Conservation (phyloP, 2,329 filamentous ascomycete species). For the Arthrobotrys conoides region DNA sequence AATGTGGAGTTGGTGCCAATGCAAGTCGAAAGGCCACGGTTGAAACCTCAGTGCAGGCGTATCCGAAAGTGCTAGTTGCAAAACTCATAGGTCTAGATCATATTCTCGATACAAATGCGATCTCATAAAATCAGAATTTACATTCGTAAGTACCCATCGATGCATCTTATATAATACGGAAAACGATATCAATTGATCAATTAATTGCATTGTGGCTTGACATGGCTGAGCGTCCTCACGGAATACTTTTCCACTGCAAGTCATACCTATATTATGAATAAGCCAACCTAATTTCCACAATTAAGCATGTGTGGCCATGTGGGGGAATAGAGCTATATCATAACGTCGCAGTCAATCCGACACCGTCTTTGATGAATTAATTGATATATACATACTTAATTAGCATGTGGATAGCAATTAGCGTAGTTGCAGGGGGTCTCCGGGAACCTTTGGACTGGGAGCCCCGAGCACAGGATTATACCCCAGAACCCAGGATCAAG, state of each 20-base stretch:
- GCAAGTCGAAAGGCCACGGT: neutral
- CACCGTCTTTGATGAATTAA: constrained; percentile 10
- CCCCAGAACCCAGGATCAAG: neutral
- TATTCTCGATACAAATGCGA: no score
- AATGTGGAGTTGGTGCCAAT: neutral
- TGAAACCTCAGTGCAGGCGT: neutral
- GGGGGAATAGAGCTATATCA: neutral
- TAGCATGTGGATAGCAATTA: constrained; percentile 16
- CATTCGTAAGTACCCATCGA: no score
- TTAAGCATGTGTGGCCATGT: neutral
- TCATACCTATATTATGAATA: constrained; percentile 14
- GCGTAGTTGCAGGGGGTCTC: neutral
- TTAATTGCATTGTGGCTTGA: constrained; percentile 17
- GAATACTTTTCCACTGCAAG: constrained; percentile 10
- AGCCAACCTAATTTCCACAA: constrained; percentile 10
- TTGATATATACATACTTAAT: neutral
- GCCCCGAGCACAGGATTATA: neutral
- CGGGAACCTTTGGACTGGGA: neutral
- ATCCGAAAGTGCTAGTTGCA: neutral
- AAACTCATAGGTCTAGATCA: no score
- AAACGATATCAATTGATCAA: neutral
- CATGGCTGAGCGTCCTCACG: neutral
- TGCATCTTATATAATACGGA: no score
- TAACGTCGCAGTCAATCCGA: constrained; percentile 30
- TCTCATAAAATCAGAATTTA: no score